Base-by-base conservation (phyloP, 1,284 basidiomycete genomes). In the Amylostereum chailletii region DNA sequence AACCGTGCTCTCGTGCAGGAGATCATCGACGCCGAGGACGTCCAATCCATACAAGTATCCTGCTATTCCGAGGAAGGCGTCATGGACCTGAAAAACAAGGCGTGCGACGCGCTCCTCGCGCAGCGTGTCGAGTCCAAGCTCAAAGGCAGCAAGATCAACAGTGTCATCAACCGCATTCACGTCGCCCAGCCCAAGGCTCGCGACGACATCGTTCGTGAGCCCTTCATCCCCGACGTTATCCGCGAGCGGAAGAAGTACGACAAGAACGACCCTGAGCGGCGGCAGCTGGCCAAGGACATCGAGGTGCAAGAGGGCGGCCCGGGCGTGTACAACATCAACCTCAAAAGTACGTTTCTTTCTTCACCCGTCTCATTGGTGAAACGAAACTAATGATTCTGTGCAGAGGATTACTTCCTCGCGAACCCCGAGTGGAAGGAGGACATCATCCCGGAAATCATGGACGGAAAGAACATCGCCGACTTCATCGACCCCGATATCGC, bases 401-500 rank as follows among this genome's bases (percentile, higher is more conserved):
- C 67, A 94, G 93, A 91, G 76, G 80, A 91, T 65, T 99, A 97
- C 71, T 58, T 97, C 33, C 83, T 99, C 49, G 78, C 83, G 39
- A 86, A 97, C 64, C 85, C 90, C 46, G 86, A 91, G 48, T 99
- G 95, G 95, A 99, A 97, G 72, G 78, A 86, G 72, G 95, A 99
- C 64, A 78, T 83, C 57, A 90, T 99, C 29, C 96, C 95, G 31
- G 96, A 99, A 70, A 90, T 99, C 62, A 83, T 92, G 82, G 83
- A 98, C 57, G 96, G 95, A 70, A 98, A 98, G 81, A 99, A 99
- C 72, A 74, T 99, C 50, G 94, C 94, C 38, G 95, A 99, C 76
- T 99, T 99, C 60, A 90, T 99, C 68, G 96, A 99, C 67, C 90
- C 94, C n/a, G 96, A 99, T 63, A 99, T 99, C 57, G 83, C 84